Conservation (phyloP, 2,329 filamentous ascomycete genomes). For the Xylariaceae sp. region DNA sequence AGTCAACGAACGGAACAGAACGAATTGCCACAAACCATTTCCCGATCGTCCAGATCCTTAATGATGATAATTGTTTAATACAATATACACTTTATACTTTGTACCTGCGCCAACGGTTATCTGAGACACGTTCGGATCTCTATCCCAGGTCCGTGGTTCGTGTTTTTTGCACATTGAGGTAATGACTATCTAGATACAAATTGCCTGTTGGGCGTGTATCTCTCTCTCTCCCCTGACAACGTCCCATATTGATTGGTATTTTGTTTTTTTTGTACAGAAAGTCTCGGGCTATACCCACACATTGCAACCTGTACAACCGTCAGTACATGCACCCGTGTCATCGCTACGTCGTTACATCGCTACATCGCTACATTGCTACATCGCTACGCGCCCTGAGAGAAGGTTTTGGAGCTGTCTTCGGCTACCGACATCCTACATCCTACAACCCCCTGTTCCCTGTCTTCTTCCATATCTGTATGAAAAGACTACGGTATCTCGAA, state of each 20-base stretch:
- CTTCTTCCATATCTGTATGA: not conserved
- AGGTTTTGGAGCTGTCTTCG: conserved; percentile 2
- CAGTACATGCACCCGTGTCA: not conserved
- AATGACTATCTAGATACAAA: conserved; percentile 12
- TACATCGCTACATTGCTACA: not conserved
- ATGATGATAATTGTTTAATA: conserved; percentile 22
- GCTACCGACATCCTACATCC: conserved; percentile 5
- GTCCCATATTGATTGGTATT: conserved; percentile 5
- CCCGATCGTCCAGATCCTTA: not conserved
- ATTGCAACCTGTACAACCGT: conserved; percentile 5
- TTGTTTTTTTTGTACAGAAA: conserved; percentile 9
- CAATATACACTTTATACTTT: conserved; percentile 5
- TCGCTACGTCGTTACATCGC: no score
- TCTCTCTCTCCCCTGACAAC: not conserved
- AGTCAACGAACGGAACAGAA: not conserved
- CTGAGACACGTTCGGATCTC: conserved; percentile 17
- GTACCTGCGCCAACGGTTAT: conserved; percentile 5
- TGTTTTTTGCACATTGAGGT: conserved; percentile 6
- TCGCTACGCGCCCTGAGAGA: conserved; percentile 10
- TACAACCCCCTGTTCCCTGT: conserved; percentile 12
- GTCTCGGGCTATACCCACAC: not conserved
- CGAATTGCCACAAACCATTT: not conserved
- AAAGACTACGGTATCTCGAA: conserved; percentile 22
- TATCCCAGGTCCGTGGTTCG: not conserved
- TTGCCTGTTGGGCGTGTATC: not conserved